A percentile compares a stretch with the other conserved stretches of the same genome.
phyloP scores from a whole-genome alignment of 1,284 basidiomycete genomes.

The Microbotryum lychnidis-dioicae region DNA sequence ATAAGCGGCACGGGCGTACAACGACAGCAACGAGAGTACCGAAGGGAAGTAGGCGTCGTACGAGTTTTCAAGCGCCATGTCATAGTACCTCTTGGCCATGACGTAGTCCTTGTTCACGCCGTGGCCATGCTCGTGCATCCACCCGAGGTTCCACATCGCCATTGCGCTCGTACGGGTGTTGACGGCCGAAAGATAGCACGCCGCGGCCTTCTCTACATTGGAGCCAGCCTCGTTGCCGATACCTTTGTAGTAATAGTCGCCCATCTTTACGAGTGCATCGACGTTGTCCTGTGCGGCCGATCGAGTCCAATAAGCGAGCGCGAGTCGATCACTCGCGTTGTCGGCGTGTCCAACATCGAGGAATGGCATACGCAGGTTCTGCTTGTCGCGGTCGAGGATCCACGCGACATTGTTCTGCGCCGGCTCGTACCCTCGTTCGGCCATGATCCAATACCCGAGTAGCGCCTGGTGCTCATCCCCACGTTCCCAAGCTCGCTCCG shows the following conservation, averaged over 20 bases:
- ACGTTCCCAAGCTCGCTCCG: constrained; percentile 67
- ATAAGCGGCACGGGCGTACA: constrained; percentile 79
- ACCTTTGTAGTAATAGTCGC: constrained; percentile 70
- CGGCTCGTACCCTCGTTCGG: constrained; percentile 82
- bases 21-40: constrained; percentile 65
- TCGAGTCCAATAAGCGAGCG: constrained; percentile 86
- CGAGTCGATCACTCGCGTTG: constrained; percentile 65
- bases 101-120: constrained; percentile 93
- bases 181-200: constrained; percentile 82
- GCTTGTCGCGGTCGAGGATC: constrained; percentile 80
- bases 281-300: constrained; percentile 89
- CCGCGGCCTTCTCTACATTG: constrained; percentile 73
- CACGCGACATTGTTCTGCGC: constrained; percentile 96
- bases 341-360: constrained; percentile 19
- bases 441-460: constrained; percentile 89
- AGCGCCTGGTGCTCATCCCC: constrained; percentile 60
- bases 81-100: constrained; percentile 93
- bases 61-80: constrained; percentile 77
- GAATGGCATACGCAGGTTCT: constrained; percentile 49
- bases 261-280: constrained; percentile 84
- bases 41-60: constrained; percentile 82
- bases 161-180: constrained; percentile 83
- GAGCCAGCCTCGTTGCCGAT: constrained; percentile 57
- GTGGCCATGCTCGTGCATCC: constrained; percentile 96
- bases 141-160: constrained; percentile 97